phyloP scores from a whole-genome alignment of 1,284 basidiomycete species.

The Pseudozyma thailandica region DNA sequence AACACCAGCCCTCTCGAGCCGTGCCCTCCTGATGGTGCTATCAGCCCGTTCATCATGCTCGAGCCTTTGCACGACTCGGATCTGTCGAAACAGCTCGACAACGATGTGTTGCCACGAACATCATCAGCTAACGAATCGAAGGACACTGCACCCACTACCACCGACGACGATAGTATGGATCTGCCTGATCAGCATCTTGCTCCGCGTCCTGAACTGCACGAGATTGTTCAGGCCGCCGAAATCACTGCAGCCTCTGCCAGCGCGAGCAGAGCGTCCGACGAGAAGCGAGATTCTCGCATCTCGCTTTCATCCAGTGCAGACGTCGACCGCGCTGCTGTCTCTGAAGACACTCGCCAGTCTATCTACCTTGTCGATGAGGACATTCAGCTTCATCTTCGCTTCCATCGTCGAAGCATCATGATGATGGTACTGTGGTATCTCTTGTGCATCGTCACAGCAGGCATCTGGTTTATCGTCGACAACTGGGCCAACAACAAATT shows the following conservation, averaged over 20 bases:
- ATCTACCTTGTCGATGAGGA: slow-evolving; percentile 52
- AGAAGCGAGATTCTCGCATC: slow-evolving; percentile 26
- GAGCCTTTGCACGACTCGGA: slow-evolving; percentile 27
- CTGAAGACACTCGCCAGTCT: slow-evolving; percentile 18
- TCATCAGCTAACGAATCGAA: slow-evolving; percentile 12
- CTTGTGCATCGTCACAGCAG: slow-evolving; percentile 44
- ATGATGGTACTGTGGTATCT: slow-evolving; percentile 39
- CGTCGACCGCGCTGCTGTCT: neutral
- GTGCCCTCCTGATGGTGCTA: slow-evolving; percentile 33
- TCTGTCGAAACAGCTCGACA: slow-evolving; percentile 11
- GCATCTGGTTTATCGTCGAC: slow-evolving; percentile 40
- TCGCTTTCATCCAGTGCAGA: slow-evolving; percentile 11
- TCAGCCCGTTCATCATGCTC: slow-evolving; percentile 18
- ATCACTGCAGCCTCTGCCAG: neutral
- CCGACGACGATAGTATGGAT: slow-evolving; percentile 17
- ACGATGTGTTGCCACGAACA: slow-evolving; percentile 3
- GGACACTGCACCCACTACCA: slow-evolving; percentile 1
- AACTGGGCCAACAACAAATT: slow-evolving; percentile 45
- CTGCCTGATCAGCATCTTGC: slow-evolving; percentile 33
- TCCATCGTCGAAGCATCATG: slow-evolving; percentile 27
- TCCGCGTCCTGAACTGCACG: slow-evolving; percentile 31
- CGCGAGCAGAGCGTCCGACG: neutral
- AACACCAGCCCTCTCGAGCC: slow-evolving; percentile 40
- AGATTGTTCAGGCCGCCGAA: slow-evolving; percentile 10
- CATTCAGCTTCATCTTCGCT: slow-evolving; percentile 42